Conservation (phyloP, 352 stramenopile species). For the Globisporangium takayamanum region DNA sequence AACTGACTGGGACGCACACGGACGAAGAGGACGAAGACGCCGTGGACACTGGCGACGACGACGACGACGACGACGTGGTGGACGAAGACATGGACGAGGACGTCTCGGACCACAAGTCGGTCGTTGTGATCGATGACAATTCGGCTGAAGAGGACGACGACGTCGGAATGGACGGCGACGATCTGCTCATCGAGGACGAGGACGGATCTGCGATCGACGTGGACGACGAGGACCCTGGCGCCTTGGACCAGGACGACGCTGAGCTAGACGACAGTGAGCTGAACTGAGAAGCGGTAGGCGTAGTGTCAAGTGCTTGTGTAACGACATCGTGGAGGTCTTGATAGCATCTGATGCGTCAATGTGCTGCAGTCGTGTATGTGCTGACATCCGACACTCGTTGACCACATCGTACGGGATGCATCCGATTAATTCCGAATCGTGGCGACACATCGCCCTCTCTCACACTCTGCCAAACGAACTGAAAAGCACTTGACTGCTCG, state of each 20-base stretch:
- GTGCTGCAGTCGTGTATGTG: too few relatives aligned
- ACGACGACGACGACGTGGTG: conserved; percentile 15
- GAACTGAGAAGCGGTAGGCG: neutral
- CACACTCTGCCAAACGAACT: neutral
- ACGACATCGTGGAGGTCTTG: too few relatives aligned
- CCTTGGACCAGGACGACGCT: conserved; percentile 12
- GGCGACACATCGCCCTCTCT: neutral
- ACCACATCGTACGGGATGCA: neutral
- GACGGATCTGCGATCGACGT: conserved; percentile 23
- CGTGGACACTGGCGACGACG: conserved; percentile 3
- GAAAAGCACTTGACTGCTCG: neutral
- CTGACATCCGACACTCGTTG: too few relatives aligned
- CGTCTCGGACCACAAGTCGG: conserved; percentile 12
- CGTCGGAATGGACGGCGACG: conserved; percentile 20
- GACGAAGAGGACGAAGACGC: conserved; percentile 20
- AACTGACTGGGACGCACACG: conserved; percentile 7
- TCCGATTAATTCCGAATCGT: neutral
- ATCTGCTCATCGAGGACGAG: conserved; percentile 32
- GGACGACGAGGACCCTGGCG: conserved; percentile 25
- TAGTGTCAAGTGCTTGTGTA: neutral
- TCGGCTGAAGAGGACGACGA: conserved; percentile 14
- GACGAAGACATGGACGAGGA: conserved; percentile 29
- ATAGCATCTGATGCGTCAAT: too few relatives aligned
- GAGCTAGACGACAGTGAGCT: conserved; percentile 15
- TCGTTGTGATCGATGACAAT: conserved; percentile 13